Evolutionary conservation across 148 eudicot species (phyloP).

Genomic region (Oxyria digyna): DNA sequence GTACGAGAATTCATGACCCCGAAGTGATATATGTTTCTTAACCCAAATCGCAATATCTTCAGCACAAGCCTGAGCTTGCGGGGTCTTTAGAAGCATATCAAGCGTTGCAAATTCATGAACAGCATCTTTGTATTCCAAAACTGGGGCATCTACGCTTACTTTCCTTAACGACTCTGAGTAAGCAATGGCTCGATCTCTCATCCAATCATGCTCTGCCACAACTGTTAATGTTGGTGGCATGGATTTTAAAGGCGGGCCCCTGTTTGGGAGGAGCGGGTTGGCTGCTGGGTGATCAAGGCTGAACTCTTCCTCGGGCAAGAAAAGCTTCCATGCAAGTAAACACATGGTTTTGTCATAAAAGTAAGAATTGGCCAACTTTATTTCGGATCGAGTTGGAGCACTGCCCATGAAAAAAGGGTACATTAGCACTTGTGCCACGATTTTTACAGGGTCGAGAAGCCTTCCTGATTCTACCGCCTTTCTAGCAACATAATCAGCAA

Average conservation of each 20-base stretch:
- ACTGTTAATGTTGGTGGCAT: conserved; percentile 92
- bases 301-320: conserved; percentile 75
- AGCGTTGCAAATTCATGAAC: conserved; percentile 97
- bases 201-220: conserved; percentile 93
- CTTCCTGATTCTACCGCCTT: conserved; percentile 70
- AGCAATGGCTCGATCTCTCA: conserved; percentile 93
- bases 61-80: conserved; percentile 90
- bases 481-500: conserved; percentile 76
- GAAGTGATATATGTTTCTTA: conserved; percentile 75
- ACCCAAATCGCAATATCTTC: conserved; percentile 98
- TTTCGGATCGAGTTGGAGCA: conserved; percentile 80
- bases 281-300: conserved; percentile 94
- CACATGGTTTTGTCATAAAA: conserved; percentile 92
- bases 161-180: conserved; percentile 76
- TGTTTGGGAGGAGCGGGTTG: conserved; percentile 55
- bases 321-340: conserved; percentile 83
- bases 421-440: conserved; percentile 90
- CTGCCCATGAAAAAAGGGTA: conserved; percentile 93
- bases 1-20: conserved; percentile 95
- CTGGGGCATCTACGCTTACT: conserved; percentile 86
- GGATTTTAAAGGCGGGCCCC: conserved; percentile 68
- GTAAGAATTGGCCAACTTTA: conserved; percentile 81
- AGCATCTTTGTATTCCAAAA: conserved; percentile 85
- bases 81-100: conserved; percentile 84
- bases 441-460: conserved; percentile 79